Percentiles rank a stretch among this genome's conserved stretches.
These are phyloP conservation scores for Metschnikowia cerradonensis DNA, from an alignment of 805 yeast species.

Conservation along the genomic window DNA sequence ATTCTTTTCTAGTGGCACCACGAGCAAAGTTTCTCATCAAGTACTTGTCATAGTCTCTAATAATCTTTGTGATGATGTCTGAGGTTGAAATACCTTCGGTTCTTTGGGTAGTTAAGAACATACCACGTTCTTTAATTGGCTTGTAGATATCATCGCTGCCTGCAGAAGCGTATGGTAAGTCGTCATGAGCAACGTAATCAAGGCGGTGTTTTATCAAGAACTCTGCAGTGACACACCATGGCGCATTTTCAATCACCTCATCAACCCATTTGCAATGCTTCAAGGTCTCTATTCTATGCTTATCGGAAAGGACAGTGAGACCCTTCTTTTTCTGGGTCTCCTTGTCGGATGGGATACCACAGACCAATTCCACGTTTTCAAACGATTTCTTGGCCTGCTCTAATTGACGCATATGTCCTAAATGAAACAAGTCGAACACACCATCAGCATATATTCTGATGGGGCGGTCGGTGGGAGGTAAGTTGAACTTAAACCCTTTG, in stretches of 20 bases:
- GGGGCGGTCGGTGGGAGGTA: constrained; percentile 83
- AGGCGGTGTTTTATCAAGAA: constrained; percentile 75
- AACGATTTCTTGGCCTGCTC: constrained; percentile 95
- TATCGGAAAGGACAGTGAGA: constrained; percentile 81
- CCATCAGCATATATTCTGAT: constrained; percentile 97
- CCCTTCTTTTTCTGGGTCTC: constrained; percentile 93
- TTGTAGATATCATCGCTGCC: constrained; percentile 88
- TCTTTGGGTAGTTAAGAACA: constrained; percentile 90
- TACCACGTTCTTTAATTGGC: constrained; percentile 87
- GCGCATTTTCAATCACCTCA: constrained; percentile 90
- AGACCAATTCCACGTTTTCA: constrained; percentile 77
- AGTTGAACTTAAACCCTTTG: constrained; percentile 66
- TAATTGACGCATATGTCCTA: constrained; percentile 96
- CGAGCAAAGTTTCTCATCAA: constrained; percentile 95
- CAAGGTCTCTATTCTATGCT: constrained; percentile 86
- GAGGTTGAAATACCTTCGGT: constrained; percentile 96
- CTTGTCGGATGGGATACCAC: constrained; percentile 87
- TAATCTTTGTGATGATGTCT: constrained; percentile 91
- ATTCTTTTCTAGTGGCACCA: constrained; percentile 94
- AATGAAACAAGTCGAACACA: constrained; percentile 91
- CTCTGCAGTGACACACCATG: constrained; percentile 89
- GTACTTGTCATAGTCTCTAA: constrained; percentile 94
- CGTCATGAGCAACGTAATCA: constrained; percentile 98
- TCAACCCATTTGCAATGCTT: constrained; percentile 97
- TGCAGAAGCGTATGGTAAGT: constrained; percentile 87